A percentile compares a stretch with the other conserved stretches of the same genome.
Evolutionary conservation across 345 rosid genomes (phyloP).

Genomic region (Gossypium stocksii): DNA sequence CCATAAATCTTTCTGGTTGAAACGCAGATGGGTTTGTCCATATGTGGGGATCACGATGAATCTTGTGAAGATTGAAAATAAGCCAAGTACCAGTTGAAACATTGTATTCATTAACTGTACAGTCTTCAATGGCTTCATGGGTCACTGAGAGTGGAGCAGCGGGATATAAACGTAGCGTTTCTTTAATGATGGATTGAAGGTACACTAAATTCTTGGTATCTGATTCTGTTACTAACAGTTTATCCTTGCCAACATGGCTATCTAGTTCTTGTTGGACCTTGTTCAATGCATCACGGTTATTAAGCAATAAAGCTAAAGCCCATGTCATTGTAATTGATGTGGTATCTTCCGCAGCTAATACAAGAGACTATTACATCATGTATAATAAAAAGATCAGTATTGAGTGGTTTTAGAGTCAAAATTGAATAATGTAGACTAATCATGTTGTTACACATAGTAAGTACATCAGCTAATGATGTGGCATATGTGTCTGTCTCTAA

Average conservation of each 20-base stretch:
- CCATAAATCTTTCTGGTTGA: too few relatives aligned
- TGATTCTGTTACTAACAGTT: conserved; percentile 19
- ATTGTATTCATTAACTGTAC: conserved; percentile 5
- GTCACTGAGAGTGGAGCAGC: conserved; percentile 23
- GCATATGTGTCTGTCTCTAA: too few relatives aligned
- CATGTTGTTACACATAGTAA: too few relatives aligned
- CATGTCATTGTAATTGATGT: conserved; percentile 20
- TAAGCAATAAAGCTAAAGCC: conserved; percentile 26
- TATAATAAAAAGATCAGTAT: too few relatives aligned
- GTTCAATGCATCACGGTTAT: conserved; percentile 15
- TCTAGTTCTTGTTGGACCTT: conserved; percentile 29
- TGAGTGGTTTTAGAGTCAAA: background rate
- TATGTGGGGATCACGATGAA: too few relatives aligned
- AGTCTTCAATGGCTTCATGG: conserved; percentile 21
- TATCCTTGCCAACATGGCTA: conserved; percentile 13
- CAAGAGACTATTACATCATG: background rate
- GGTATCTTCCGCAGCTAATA: background rate
- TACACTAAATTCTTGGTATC: conserved; percentile 25
- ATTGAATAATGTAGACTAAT: too few relatives aligned
- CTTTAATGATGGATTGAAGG: conserved; percentile 25
- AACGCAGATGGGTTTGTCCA: too few relatives aligned
- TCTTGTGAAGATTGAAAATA: too few relatives aligned
- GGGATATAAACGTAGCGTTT: conserved; percentile 30
- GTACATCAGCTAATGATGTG: too few relatives aligned
- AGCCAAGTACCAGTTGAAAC: too few relatives aligned